Evolutionary conservation across 805 yeast species (phyloP), one percentile per base, ranked within the genome.

Genomic region (Blastobotrys mokoenaii): DNA sequence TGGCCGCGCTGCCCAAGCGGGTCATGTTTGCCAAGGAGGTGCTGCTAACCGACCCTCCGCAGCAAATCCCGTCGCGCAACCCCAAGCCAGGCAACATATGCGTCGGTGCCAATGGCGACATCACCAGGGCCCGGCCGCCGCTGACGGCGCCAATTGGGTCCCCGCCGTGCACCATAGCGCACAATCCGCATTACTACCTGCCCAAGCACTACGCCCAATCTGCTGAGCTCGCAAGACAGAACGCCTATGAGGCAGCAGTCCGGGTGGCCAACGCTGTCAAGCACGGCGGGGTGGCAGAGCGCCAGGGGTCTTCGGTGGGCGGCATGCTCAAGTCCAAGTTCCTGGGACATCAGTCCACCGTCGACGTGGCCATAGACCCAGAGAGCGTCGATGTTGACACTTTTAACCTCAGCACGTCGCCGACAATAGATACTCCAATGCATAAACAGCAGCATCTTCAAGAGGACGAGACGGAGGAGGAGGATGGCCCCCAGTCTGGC

Each of bases 41-140:
- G 43, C 74, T 87, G 49, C 72, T 71, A 0, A 71, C 70, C 50
- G 96, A 89, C 62, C 97, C 97, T 1, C 95, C 96, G 1, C 97
- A 89, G 58, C 96, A 88, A 60, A 84, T 89, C 49, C 97, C 97
- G 1, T 83, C 95, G 1, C 68, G 95, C 57, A 74, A 72, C 48
- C 96, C 97, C 5, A 71, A 81, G 52, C 72, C 74, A 54, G 96
- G 97, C 6, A 82, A 86, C 57, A 88, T 82, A 17, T 70, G 59
- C 41, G 58, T 65, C 47, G 43, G 49, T 10, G 46, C 55, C 11
- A 49, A 46, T 17, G 69, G 68, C 18, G 53, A 51, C 15, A 46
- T 52, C 30, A 30, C 36, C n/a, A 35, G 50, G 27, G 40, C 37
- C 3, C 33, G 40, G 12, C 35, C 37, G 12, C 40, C 25, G 38